Base-by-base conservation (phyloP, 805 yeast genomes). In the Teunomyces barrocoloradensis region DNA sequence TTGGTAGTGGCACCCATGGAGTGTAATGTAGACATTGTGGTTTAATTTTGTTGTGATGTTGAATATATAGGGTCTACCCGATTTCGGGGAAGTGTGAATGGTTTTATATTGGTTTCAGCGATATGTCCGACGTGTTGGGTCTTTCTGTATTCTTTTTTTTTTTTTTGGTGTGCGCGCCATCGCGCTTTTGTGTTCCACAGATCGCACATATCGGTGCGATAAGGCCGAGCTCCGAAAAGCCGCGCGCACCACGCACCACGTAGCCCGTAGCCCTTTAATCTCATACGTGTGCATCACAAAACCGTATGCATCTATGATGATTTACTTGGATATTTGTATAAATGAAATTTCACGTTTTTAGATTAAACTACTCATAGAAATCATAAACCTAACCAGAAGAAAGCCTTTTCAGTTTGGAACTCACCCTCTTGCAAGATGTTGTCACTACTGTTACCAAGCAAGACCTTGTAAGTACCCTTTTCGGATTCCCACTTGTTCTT, bases 401-500 rank as follows among this genome's bases (percentile, higher is more conserved):
- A 18, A 23, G 44, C 30, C 45, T 55, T 53, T n/a, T 44, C 36
- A 9, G 62, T 60, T 6, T 52, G 44, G 45, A 64, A 63, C 18
- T 45, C 45, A 13, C 51, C 62, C 9, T 45, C 51, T 20, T 55
- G 43, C 11, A 29, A 34, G 36, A 66, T 58, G 44, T 64, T 64
- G 45, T 65, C 69, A 3, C 67, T 62, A 44, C 65, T 57, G 52
- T 69, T 63, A 42, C 82, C 83, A 18, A 79, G 76, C 37, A 69
- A 64, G 9, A 77, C 76, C 13, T 67, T 63, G 62, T 81, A 82
- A 6, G 64, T 65, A 45, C 81, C 87, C 46, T 66, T 66, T 57
- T 78, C 81, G 15, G 72, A 63, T 45, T 71, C 65, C 87, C 87
- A 82, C 52, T 73, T 60, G 53, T 70, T 59, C 45, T 64, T 63